Evolutionary conservation across 768 basidiomycete species (phyloP).

Genomic region (Naganishia friedmannii): DNA sequence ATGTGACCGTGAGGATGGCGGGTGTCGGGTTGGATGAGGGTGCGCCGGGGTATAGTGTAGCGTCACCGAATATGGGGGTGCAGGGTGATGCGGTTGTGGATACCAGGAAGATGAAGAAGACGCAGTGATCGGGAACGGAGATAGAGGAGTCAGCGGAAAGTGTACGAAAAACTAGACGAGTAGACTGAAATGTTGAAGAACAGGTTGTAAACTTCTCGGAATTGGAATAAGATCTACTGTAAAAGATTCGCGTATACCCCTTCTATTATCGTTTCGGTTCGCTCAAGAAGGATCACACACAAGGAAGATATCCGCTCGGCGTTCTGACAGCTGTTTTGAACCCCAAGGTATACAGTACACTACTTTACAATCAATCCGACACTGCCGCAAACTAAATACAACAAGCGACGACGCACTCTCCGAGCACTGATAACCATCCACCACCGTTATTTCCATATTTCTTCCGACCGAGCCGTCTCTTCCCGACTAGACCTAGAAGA

Average conservation of each 20-base stretch:
- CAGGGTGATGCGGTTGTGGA: constrained; percentile 1
- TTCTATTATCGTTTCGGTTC: too few species aligned
- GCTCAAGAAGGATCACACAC: too few species aligned
- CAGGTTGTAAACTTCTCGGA: background rate
- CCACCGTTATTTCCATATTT: background rate
- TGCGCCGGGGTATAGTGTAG: constrained; percentile 1
- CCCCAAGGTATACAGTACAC: background rate
- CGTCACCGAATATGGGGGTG: background rate
- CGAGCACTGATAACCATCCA: background rate
- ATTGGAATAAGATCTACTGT: too few species aligned
- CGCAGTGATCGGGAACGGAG: background rate
- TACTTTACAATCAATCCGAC: too few species aligned
- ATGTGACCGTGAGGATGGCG: constrained; percentile 1
- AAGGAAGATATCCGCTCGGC: too few species aligned
- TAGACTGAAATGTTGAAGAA: background rate
- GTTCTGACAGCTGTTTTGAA: too few species aligned
- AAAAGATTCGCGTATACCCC: too few species aligned
- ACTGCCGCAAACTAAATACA: background rate
- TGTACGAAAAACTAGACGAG: too few species aligned
- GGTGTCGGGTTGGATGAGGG: constrained; percentile 7
- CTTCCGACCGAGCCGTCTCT: background rate
- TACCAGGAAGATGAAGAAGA: constrained; percentile 13
- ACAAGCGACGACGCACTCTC: background rate
- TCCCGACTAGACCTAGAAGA: background rate
- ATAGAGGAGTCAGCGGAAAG: background rate